These are phyloP conservation scores for Arabis hirsuta DNA, from an alignment of 345 rosid genomes.

Conservation along the genomic window DNA sequence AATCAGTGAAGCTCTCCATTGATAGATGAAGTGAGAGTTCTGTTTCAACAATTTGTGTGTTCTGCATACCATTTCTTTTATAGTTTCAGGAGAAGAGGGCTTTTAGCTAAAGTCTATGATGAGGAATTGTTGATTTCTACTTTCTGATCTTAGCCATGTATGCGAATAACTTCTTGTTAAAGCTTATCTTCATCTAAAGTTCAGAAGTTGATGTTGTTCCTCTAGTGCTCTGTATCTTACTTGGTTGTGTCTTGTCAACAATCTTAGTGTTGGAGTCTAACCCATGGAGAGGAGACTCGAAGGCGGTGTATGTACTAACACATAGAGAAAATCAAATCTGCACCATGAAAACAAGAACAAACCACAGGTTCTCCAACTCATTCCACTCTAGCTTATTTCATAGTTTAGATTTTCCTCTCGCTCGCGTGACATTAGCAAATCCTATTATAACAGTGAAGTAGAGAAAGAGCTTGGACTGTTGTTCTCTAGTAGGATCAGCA, in stretches of 20 bases:
- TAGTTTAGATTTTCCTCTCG: constrained; percentile 11
- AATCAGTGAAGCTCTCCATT: background rate
- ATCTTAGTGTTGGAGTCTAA: constrained; percentile 83
- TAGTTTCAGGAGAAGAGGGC: constrained; percentile 1
- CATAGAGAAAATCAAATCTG: constrained; percentile 80
- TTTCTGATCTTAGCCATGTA: background rate
- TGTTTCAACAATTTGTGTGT: constrained; percentile 1
- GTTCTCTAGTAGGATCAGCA: constrained; percentile 64
- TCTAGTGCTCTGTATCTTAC: constrained; percentile 4
- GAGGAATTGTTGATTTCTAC: constrained; percentile 6
- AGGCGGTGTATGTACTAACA: constrained; percentile 87
- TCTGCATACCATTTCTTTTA: background rate
- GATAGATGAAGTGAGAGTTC: constrained; percentile 10
- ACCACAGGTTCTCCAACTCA: constrained; percentile 62
- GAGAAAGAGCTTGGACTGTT: constrained; percentile 87
- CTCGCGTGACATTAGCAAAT: constrained; percentile 5
- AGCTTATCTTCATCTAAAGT: constrained; percentile 6
- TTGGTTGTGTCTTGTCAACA: background rate
- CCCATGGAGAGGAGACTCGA: constrained; percentile 91
- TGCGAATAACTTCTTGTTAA: background rate
- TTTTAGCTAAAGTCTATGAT: constrained; percentile 17
- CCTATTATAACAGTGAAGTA: constrained; percentile 64
- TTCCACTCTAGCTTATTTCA: constrained; percentile 26
- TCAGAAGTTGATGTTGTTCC: background rate
- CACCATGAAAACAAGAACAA: constrained; percentile 93